Evolutionary conservation across 495 filamentous ascomycete genomes (phyloP).

Genomic region (Tirmania nivea): DNA sequence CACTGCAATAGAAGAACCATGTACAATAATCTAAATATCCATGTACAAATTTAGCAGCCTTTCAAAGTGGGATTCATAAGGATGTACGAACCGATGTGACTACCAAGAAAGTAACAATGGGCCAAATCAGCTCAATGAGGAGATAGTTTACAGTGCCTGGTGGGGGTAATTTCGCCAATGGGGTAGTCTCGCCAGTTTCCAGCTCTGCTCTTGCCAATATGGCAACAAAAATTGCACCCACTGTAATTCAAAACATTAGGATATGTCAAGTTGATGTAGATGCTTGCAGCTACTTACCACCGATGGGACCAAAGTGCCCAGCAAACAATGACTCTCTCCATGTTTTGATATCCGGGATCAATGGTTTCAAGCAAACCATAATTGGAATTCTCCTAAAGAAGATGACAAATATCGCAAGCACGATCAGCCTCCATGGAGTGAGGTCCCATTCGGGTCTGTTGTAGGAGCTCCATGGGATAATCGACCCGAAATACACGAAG

Average conservation of each 20-base stretch:
- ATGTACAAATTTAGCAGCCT: too few species aligned
- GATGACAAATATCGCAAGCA: conserved; percentile 78
- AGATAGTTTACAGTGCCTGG: conserved; percentile 34
- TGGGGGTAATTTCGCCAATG: conserved; percentile 37
- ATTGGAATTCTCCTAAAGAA: conserved; percentile 93
- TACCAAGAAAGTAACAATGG: conserved; percentile 83
- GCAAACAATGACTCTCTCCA: conserved; percentile 98
- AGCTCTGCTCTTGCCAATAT: conserved; percentile 80
- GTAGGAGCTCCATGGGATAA: conserved; percentile 84
- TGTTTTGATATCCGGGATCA: conserved; percentile 93
- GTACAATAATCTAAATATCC: conserved; percentile 45
- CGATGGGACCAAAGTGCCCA: conserved; percentile 95
- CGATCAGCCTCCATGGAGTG: conserved; percentile 66
- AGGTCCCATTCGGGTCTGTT: conserved; percentile 49
- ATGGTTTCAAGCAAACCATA: conserved; percentile 75
- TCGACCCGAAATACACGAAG: conserved; percentile 92
- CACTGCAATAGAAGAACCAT: conserved; percentile 93
- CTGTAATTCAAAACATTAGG: neutral
- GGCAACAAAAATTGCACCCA: conserved; percentile 88
- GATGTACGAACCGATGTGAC: conserved; percentile 37
- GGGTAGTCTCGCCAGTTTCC: conserved; percentile 50
- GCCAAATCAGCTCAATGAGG: conserved; percentile 74
- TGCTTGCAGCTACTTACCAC: conserved; percentile 23
- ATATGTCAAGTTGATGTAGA: too few species aligned
- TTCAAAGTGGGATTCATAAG: too few species aligned